phyloP scores from a whole-genome alignment of 495 filamentous ascomycete genomes.

The Penicillium antarcticum region DNA sequence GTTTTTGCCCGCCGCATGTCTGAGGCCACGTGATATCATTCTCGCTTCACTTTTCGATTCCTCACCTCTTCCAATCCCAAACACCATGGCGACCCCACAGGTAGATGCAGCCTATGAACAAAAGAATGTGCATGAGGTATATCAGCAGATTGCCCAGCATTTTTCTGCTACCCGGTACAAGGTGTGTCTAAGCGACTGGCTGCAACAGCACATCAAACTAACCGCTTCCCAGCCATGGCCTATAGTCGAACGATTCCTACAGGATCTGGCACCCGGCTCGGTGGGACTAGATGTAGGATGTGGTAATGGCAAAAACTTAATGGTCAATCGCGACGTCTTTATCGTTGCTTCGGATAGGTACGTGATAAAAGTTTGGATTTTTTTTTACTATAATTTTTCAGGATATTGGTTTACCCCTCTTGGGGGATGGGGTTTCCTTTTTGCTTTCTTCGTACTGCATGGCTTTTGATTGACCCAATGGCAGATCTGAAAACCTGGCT shows the following conservation, averaged over 20 bases:
- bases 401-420: conserved; percentile 6
- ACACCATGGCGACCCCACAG: conserved; percentile 12
- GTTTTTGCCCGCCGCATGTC: background rate
- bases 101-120: conserved; percentile 63
- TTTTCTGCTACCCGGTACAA: conserved; percentile 96
- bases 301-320: conserved; percentile 94
- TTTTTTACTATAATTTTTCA: conserved; percentile 5
- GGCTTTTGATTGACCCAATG: conserved; percentile 15
- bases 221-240: conserved; percentile 71
- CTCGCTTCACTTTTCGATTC: conserved; percentile 1
- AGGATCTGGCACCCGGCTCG: conserved; percentile 61
- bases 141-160: conserved; percentile 90
- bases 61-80: background rate
- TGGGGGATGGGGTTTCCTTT: too few species aligned
- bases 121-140: conserved; percentile 85
- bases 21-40: conserved; percentile 4
- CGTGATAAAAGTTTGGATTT: conserved; percentile 15
- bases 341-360: conserved; percentile 87
- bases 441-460: background rate
- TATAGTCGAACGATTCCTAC: conserved; percentile 78
- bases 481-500: conserved; percentile 67
- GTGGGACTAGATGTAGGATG: conserved; percentile 86
- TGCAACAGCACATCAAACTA: background rate
- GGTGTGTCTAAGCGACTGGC: conserved; percentile 35
- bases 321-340: conserved; percentile 73